Conservation (phyloP, 768 basidiomycete species). For the Mrakia blollopis region DNA sequence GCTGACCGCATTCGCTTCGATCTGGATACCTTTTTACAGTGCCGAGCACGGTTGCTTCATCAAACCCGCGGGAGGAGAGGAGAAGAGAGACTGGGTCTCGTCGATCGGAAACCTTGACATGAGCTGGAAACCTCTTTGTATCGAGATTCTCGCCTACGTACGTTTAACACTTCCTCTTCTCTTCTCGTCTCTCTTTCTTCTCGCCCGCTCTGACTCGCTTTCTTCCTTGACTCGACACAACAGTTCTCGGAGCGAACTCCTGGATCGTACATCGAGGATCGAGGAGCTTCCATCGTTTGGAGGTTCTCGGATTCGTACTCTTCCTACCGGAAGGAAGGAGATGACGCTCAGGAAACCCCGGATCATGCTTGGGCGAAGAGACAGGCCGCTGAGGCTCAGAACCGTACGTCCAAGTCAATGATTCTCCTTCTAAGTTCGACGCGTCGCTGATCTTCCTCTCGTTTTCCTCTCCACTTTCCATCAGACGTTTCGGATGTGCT, state of each 20-base stretch:
- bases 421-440: neutral
- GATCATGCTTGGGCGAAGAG: slow-evolving; percentile 76
- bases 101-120: slow-evolving; percentile 74
- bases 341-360: slow-evolving; percentile 41
- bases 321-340: slow-evolving; percentile 35
- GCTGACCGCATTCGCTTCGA: neutral
- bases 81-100: slow-evolving; percentile 60
- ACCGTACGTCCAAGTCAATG: slow-evolving; percentile 65
- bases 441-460: neutral
- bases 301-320: slow-evolving; percentile 61
- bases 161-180: slow-evolving; percentile 4
- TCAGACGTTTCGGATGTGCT: slow-evolving; percentile 22
- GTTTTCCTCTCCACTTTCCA: neutral
- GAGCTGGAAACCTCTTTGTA: slow-evolving; percentile 71
- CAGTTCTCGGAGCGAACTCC: slow-evolving; percentile 87
- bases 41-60: slow-evolving; percentile 87
- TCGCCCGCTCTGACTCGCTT: too few species aligned
- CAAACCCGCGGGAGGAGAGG: slow-evolving; percentile 50
- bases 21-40: slow-evolving; percentile 44
- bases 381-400: slow-evolving; percentile 85
- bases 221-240: slow-evolving; percentile 38
- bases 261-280: slow-evolving; percentile 75
- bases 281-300: slow-evolving; percentile 77
- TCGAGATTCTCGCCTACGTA: slow-evolving; percentile 80
- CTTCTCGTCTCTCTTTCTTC: neutral